These are phyloP conservation scores for Vigna mungo DNA, from an alignment of 306 rosid species.

Conservation along the genomic window DNA sequence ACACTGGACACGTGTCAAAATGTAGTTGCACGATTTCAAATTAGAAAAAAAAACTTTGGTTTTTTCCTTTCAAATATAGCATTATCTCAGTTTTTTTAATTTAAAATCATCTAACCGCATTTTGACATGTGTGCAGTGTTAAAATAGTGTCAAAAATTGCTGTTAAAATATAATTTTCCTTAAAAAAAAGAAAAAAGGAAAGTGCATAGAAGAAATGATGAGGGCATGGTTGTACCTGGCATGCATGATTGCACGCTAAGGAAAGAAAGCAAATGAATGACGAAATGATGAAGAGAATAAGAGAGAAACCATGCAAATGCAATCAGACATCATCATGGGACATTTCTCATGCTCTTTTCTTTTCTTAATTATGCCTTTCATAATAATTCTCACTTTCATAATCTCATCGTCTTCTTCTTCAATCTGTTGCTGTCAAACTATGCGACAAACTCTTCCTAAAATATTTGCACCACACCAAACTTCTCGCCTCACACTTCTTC, in stretches of 20 bases:
- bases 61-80: no score
- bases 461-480: slow-evolving; percentile 47
- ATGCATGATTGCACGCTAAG: slow-evolving; percentile 47
- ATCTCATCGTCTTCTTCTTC: slow-evolving; percentile 49
- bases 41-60: no score
- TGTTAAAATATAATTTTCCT: no score
- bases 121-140: no score
- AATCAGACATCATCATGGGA: slow-evolving; percentile 62
- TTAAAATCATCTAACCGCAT: no score
- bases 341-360: slow-evolving; percentile 56
- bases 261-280: slow-evolving; percentile 9
- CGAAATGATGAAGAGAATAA: slow-evolving; percentile 26
- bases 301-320: slow-evolving; percentile 16
- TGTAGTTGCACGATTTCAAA: no score
- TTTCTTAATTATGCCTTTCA: slow-evolving; percentile 42
- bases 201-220: slow-evolving; percentile 14
- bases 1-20: no score
- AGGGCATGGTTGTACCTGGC: slow-evolving; percentile 35
- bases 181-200: neutral
- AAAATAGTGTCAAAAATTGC: no score
- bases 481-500: slow-evolving; percentile 11
- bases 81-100: no score
- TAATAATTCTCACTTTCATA: slow-evolving; percentile 56
- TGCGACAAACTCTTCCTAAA: slow-evolving; percentile 63
- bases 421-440: slow-evolving; percentile 53